Evolutionary conservation across 2,329 filamentous ascomycete genomes (phyloP).

Genomic region (Sarocladiaceae sp.): DNA sequence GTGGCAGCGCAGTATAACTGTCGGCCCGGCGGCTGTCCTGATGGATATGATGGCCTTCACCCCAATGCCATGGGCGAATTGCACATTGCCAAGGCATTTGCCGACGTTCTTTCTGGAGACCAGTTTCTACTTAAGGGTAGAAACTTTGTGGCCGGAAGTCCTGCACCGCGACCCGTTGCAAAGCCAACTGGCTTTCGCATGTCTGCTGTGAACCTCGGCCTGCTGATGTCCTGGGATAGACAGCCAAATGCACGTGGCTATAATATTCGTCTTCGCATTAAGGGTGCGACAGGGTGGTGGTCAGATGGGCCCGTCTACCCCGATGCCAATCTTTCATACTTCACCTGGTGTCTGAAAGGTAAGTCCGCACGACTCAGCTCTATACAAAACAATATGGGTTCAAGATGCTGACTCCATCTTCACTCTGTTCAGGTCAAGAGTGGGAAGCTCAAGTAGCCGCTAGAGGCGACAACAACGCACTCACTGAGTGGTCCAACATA

Average conservation of each 20-base stretch:
- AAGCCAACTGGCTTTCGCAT: neutral
- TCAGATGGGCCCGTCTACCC: neutral
- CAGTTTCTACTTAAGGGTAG: neutral
- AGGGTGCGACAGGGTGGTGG: neutral
- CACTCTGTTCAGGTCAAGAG: neutral
- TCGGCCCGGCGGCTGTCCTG: slow-evolving; percentile 15
- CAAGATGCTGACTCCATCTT: no score
- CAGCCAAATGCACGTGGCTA: neutral
- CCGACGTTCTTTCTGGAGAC: neutral
- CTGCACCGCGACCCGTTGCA: neutral
- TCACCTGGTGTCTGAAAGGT: slow-evolving; percentile 1
- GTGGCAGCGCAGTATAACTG: slow-evolving; percentile 26
- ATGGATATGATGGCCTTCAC: slow-evolving; percentile 37
- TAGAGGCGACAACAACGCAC: neutral
- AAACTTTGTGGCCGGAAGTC: neutral
- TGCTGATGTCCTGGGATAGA: neutral
- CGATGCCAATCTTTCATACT: neutral
- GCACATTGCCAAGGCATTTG: slow-evolving; percentile 36
- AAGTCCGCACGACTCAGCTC: no score
- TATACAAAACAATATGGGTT: no score
- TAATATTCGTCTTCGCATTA: neutral
- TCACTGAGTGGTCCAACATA: neutral
- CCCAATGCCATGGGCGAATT: slow-evolving; percentile 36
- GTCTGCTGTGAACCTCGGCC: neutral
- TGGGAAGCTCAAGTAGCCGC: neutral